phyloP scores from a whole-genome alignment of 2,329 filamentous ascomycete genomes.

The Pestalotiopsis sp. region DNA sequence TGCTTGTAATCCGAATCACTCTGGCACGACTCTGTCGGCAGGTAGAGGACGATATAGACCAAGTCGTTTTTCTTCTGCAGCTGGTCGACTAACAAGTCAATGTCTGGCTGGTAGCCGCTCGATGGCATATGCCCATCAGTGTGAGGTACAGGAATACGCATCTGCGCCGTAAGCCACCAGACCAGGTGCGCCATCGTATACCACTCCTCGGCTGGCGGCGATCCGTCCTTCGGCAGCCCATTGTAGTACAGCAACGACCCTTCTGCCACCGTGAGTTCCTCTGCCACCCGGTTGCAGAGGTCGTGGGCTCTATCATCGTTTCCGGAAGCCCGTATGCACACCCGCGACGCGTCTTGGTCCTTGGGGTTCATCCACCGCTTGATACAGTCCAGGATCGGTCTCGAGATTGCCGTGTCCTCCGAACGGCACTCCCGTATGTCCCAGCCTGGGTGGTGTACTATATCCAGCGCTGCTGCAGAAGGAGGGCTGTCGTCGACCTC shows the following conservation, averaged over 20 bases:
- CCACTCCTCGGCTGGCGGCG: background rate
- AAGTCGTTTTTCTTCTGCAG: background rate
- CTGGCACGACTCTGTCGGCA: background rate
- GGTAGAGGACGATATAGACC: slow-evolving; percentile 3
- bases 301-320: background rate
- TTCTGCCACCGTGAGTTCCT: background rate
- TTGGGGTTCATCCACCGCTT: background rate
- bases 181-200: slow-evolving; percentile 2
- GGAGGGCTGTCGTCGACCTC: background rate
- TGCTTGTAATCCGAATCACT: background rate
- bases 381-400: background rate
- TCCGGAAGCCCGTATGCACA: background rate
- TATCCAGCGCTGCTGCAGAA: background rate
- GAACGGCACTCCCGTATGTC: background rate
- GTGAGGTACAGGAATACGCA: background rate
- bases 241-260: slow-evolving; percentile 5
- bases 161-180: slow-evolving; percentile 4
- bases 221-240: background rate
- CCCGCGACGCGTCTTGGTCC: background rate
- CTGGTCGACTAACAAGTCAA: background rate
- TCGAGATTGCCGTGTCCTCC: background rate
- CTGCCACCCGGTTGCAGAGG: slow-evolving; percentile 3
- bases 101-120: background rate
- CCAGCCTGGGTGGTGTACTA: background rate
- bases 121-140: slow-evolving; percentile 2